Evolutionary conservation across 768 basidiomycete genomes (phyloP), one percentile per base, ranked within the genome.

Genomic region (Baorangia bicolor): DNA sequence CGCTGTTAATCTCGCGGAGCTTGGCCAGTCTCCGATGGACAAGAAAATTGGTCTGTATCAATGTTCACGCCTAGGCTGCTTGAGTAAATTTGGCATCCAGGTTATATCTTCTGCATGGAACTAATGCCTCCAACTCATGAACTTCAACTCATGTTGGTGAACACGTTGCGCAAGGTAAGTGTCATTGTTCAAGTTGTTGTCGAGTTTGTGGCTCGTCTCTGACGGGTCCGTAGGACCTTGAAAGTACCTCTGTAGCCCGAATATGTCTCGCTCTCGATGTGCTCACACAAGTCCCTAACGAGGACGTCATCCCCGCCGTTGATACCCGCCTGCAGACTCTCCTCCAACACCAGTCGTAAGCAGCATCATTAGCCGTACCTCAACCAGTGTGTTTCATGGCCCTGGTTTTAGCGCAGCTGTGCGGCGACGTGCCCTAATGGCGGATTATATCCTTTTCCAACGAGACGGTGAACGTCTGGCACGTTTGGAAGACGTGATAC

Each of bases 121-220:
- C 69, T 90, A 21, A 90, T 94, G 84, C 81, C 83, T 37, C 63
- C 74, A 9, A 69, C 78, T 35, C 84, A 92, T 64, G 90, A 92
- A 56, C 75, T 92, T 31, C 81, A 84, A 48, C 75, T 94, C 23
- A 92, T 94, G 87, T 78, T 93, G 21, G 85, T 94, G 55, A 94
- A 94, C 61, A 92, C 92, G 5, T 67, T 92, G 33, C 84, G 90
- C 58, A 94, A 94, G 80, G 92, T 85, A 62, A 53, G 67, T 41
- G 8, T 28, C 34, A 5, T 44, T 50, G n/a, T n/a, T n/a, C n/a
- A n/a, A n/a, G n/a, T n/a, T n/a, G 11, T 34, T 18, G 28, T 31
- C 39, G 11, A 45, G 30, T 57, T 43, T 20, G 42, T 30, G 35
- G 14, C 23, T 37, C 21, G 14, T 40, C 10, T 41, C 54, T 67